phyloP scores from a whole-genome alignment of 2,329 filamentous ascomycete genomes.

The Colletotrichum chlorophyti region DNA sequence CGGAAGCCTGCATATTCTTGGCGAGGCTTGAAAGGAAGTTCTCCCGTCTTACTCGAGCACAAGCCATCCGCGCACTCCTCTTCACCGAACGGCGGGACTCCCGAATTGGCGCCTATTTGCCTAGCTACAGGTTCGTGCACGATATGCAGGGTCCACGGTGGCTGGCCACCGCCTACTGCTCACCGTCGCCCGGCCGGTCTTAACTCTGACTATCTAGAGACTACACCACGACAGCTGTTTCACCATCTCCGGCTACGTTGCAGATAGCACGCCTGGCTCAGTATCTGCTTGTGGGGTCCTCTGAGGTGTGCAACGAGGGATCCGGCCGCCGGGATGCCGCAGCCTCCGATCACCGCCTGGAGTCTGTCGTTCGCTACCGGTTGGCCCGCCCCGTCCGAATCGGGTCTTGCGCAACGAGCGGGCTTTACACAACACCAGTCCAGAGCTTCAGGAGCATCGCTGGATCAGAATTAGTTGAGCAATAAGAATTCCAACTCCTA shows the following conservation, averaged over 20 bases:
- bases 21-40: neutral
- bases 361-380: no score
- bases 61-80: conserved; percentile 1
- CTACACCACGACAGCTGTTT: conserved; percentile 1
- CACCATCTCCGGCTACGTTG: conserved; percentile 12
- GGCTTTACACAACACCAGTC: no score
- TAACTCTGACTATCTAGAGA: neutral
- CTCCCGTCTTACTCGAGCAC: conserved; percentile 2
- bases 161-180: conserved; percentile 19
- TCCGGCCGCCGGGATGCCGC: no score
- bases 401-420: no score
- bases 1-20: neutral
- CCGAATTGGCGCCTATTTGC: conserved; percentile 10
- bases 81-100: neutral
- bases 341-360: no score
- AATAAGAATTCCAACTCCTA: no score
- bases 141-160: conserved; percentile 11
- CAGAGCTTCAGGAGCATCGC: no score
- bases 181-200: neutral
- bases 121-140: conserved; percentile 14
- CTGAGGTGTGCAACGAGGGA: no score
- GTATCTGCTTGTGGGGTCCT: neutral
- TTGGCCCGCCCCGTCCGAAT: no score
- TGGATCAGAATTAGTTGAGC: no score
- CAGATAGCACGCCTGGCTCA: neutral